phyloP scores from a whole-genome alignment of 805 yeast species.

The Phaffomyces thermotolerans region DNA sequence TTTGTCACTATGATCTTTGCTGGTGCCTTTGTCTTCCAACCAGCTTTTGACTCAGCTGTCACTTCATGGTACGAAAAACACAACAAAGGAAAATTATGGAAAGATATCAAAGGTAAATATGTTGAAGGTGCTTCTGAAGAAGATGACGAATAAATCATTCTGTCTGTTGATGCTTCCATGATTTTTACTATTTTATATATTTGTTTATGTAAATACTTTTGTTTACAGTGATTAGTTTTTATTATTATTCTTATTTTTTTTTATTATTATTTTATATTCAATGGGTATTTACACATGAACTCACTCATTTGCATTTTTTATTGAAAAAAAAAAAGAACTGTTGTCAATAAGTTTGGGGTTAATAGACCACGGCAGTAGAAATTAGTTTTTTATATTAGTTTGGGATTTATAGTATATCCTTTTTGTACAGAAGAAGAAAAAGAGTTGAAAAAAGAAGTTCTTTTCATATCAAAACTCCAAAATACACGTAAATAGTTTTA shows the following conservation, averaged over 20 bases:
- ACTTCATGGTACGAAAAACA: slow-evolving; percentile 68
- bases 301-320: slow-evolving; percentile 3
- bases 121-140: slow-evolving; percentile 54
- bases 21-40: slow-evolving; percentile 82
- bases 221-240: not conserved
- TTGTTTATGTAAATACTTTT: not conserved
- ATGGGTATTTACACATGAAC: not conserved
- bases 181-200: not conserved
- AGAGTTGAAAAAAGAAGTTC: not conserved
- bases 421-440: not conserved
- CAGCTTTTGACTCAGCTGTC: slow-evolving; percentile 58
- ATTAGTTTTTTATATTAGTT: too few species aligned
- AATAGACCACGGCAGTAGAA: too few species aligned
- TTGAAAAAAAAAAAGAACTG: not conserved
- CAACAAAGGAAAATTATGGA: slow-evolving; percentile 84
- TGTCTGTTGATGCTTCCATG: not conserved
- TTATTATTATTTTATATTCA: not conserved
- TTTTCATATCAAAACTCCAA: not conserved
- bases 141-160: slow-evolving; percentile 33
- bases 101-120: slow-evolving; percentile 58
- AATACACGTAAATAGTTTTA: slow-evolving; percentile 10
- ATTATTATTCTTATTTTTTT: not conserved
- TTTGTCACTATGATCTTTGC: slow-evolving; percentile 78
- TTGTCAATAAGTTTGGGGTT: too few species aligned
- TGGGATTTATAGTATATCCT: not conserved